Evolutionary conservation across 169 alveolate species (phyloP).

Genomic region (Eimeria necatrix): DNA sequence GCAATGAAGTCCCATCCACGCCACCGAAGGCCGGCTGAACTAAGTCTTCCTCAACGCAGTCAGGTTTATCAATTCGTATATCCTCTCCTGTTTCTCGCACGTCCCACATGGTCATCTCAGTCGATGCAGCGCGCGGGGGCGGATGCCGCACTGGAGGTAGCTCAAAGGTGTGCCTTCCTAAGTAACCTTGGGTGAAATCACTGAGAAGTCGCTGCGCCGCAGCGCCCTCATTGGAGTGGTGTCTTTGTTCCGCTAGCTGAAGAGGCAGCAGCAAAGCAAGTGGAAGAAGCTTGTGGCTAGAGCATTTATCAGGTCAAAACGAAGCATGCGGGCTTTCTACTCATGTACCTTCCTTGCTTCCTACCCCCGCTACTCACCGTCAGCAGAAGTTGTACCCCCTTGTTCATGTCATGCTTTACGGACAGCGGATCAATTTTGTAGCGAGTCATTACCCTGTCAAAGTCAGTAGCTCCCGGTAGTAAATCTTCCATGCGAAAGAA

Average conservation of each 20-base stretch:
- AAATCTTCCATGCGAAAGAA: conserved; percentile 47
- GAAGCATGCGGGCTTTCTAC: not conserved
- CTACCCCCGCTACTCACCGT: conserved; percentile 16
- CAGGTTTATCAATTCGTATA: not conserved
- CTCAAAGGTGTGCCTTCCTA: conserved; percentile 88
- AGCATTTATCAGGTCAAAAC: too few relatives aligned
- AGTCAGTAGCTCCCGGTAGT: conserved; percentile 78
- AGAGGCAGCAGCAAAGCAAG: conserved; percentile 3
- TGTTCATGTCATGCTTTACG: not conserved
- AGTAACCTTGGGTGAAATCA: conserved; percentile 88
- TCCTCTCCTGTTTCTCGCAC: not conserved
- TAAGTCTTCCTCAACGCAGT: not conserved
- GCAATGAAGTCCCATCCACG: not conserved
- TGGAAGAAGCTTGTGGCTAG: too few relatives aligned
- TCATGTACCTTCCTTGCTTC: not conserved
- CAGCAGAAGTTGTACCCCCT: conserved; percentile 70
- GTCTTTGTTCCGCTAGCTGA: conserved; percentile 83
- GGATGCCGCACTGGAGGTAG: conserved; percentile 84
- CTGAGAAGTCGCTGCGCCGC: conserved; percentile 89
- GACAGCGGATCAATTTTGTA: conserved; percentile 54
- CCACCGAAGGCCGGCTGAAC: not conserved
- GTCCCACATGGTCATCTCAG: not conserved
- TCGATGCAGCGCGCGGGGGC: not conserved
- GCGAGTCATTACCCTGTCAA: conserved; percentile 57
- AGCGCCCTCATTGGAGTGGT: conserved; percentile 84